These are phyloP conservation scores for Ilex asprella DNA, from an alignment of 257 asterid species.

Conservation along the genomic window DNA sequence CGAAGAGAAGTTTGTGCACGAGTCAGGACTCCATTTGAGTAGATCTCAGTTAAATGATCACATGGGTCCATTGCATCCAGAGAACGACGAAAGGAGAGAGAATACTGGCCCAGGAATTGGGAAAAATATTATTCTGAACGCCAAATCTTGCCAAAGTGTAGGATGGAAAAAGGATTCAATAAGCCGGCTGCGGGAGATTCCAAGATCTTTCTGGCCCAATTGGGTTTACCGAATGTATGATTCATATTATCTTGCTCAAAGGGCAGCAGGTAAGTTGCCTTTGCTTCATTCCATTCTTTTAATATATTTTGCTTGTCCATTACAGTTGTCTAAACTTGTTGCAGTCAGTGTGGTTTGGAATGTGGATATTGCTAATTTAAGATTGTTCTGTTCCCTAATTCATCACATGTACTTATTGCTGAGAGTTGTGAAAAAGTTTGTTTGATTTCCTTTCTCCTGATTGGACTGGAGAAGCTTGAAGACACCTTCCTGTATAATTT, in stretches of 20 bases:
- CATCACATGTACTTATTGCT: too few species aligned
- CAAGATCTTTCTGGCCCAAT: slow-evolving; percentile 85
- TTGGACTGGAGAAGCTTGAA: too few species aligned
- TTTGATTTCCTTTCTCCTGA: too few species aligned
- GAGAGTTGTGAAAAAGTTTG: too few species aligned
- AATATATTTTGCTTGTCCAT: background rate
- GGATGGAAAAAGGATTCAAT: slow-evolving; percentile 40
- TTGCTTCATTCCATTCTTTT: background rate
- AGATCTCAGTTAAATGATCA: slow-evolving; percentile 34
- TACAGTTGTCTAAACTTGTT: too few species aligned
- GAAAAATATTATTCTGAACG: slow-evolving; percentile 23
- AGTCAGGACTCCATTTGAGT: slow-evolving; percentile 21
- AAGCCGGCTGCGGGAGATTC: slow-evolving; percentile 49
- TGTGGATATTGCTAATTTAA: too few species aligned
- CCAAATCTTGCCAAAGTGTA: slow-evolving; percentile 22
- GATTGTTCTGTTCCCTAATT: too few species aligned
- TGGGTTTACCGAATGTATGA: slow-evolving; percentile 95
- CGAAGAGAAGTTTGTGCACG: slow-evolving; percentile 53
- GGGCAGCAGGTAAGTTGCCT: slow-evolving; percentile 66
- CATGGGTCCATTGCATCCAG: slow-evolving; percentile 25
- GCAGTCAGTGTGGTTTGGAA: too few species aligned
- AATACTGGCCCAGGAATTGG: slow-evolving; percentile 23
- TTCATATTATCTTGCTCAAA: slow-evolving; percentile 76
- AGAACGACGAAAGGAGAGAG: slow-evolving; percentile 26
- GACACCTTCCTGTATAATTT: too few species aligned